These are phyloP conservation scores for Panellus pusillus DNA, from an alignment of 768 basidiomycete species.

Conservation along the genomic window DNA sequence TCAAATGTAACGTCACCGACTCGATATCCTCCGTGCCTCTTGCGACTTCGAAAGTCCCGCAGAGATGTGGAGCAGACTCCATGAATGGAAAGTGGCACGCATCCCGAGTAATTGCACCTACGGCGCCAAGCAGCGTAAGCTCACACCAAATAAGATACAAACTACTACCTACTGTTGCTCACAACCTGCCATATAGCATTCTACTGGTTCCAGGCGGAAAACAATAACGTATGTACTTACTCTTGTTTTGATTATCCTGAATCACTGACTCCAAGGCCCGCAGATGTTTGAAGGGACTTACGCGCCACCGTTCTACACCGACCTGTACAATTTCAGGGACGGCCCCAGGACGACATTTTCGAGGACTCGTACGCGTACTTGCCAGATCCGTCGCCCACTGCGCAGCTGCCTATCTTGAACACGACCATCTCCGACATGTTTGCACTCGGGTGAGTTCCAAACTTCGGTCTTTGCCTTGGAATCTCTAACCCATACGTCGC, in stretches of 20 bases:
- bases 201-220: slow-evolving; percentile 66
- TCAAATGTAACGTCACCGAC: slow-evolving; percentile 62
- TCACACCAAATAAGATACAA: no score
- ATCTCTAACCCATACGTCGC: not conserved
- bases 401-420: slow-evolving; percentile 33
- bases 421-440: not conserved
- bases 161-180: not conserved
- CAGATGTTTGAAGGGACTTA: slow-evolving; percentile 67
- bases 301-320: slow-evolving; percentile 66
- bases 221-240: slow-evolving; percentile 60
- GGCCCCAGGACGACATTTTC: slow-evolving; percentile 79
- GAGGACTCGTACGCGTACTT: slow-evolving; percentile 50
- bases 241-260: not conserved
- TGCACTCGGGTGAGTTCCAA: not conserved
- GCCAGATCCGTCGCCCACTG: slow-evolving; percentile 45
- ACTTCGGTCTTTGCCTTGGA: not conserved
- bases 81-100: slow-evolving; percentile 41
- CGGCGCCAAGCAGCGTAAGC: slow-evolving; percentile 56
- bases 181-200: slow-evolving; percentile 21
- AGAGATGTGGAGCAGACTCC: slow-evolving; percentile 64
- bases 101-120: slow-evolving; percentile 68
- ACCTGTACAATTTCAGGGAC: slow-evolving; percentile 68
- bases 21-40: slow-evolving; percentile 52
- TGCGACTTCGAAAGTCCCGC: slow-evolving; percentile 57
- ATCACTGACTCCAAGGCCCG: not conserved